phyloP scores from a whole-genome alignment of 2,329 filamentous ascomycete species.

The Penicillium italicum region DNA sequence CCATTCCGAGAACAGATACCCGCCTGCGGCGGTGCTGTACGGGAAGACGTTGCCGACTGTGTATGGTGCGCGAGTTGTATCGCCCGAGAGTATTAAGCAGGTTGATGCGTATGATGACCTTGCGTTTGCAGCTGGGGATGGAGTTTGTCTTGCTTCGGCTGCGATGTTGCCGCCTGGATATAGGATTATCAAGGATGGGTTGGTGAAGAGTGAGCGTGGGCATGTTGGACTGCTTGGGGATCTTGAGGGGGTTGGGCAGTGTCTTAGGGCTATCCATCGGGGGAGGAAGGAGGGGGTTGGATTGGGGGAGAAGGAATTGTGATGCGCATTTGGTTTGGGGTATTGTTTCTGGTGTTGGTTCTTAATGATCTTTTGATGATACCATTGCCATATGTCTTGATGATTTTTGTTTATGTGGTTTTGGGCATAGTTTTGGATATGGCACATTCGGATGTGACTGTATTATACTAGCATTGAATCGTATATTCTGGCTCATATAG shows the following conservation, averaged over 20 bases:
- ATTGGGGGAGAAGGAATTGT: constrained; percentile 42
- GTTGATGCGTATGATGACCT: constrained; percentile 81
- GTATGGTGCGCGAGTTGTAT: constrained; percentile 71
- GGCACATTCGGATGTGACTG: neutral
- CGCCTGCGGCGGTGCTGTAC: constrained; percentile 78
- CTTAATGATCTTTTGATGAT: constrained; percentile 14
- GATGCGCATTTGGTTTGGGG: neutral
- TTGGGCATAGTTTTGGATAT: neutral
- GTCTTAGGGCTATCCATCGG: constrained; percentile 63
- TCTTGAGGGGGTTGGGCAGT: constrained; percentile 72
- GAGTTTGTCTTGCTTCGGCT: constrained; percentile 79
- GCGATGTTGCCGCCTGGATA: constrained; percentile 84
- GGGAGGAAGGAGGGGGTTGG: constrained; percentile 73
- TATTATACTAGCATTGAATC: neutral
- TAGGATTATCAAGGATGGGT: constrained; percentile 65
- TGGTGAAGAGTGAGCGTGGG: constrained; percentile 75
- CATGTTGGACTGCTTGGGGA: constrained; percentile 87
- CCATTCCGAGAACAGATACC: constrained; percentile 67
- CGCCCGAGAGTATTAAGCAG: constrained; percentile 68
- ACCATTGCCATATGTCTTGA: constrained; percentile 15
- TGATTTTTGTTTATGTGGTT: neutral
- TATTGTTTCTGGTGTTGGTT: neutral
- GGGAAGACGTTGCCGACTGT: constrained; percentile 84
- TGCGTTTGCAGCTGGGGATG: constrained; percentile 81
- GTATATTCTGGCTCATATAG: neutral